Evolutionary conservation across 2,329 filamentous ascomycete genomes (phyloP).

Genomic region (Sporothrix schenckii): DNA sequence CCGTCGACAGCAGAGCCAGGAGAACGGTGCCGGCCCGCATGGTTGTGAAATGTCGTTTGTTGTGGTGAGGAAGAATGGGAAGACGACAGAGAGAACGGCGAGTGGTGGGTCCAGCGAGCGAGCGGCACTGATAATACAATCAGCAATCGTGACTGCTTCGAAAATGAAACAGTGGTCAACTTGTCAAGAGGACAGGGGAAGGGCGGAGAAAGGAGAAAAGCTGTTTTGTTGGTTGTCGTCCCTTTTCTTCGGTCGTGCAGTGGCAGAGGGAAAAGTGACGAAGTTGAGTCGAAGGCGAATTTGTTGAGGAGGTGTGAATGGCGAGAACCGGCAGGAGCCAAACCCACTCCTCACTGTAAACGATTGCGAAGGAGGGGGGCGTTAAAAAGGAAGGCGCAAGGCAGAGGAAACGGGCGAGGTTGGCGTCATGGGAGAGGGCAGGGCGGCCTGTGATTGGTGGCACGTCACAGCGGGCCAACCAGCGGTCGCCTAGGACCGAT

Average conservation of each 20-base stretch:
- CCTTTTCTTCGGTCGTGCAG: neutral
- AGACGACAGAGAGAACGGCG: neutral
- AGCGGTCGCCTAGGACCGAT: slow-evolving; percentile 6
- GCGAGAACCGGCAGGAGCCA: slow-evolving; percentile 15
- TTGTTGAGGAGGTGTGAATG: slow-evolving; percentile 29
- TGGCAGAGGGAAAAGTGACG: neutral
- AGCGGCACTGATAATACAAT: slow-evolving; percentile 3
- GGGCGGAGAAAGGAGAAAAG: neutral
- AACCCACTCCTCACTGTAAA: slow-evolving; percentile 1
- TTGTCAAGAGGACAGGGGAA: neutral
- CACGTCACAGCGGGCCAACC: slow-evolving; percentile 23
- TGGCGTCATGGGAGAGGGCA: slow-evolving; percentile 34
- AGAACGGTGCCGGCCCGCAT: slow-evolving; percentile 51
- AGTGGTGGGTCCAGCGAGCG: neutral
- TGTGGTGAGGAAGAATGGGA: neutral
- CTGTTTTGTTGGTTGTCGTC: neutral
- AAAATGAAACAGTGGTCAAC: neutral
- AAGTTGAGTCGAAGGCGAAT: slow-evolving; percentile 10
- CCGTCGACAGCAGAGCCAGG: slow-evolving; percentile 53
- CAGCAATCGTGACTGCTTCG: neutral
- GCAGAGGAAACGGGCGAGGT: slow-evolving; percentile 25
- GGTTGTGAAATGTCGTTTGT: neutral
- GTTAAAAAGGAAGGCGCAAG: slow-evolving; percentile 16
- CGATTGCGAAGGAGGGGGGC: neutral
- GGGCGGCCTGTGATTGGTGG: slow-evolving; percentile 28